Base-by-base conservation (phyloP, 352 stramenopile species). In the Pythium dissimile region DNA sequence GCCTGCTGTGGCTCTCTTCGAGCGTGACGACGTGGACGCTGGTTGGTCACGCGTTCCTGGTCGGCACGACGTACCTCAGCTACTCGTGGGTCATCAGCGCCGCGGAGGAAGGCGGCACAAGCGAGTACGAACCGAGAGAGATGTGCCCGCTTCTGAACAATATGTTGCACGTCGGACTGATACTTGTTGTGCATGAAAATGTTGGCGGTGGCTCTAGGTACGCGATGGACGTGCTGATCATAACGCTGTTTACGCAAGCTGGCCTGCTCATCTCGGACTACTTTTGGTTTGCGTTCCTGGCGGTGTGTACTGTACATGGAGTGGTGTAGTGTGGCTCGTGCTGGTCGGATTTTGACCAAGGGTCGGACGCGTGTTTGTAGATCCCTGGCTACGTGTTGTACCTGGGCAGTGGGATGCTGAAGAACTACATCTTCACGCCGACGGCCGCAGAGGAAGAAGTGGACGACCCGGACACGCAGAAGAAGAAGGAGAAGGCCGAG, bases 251-350 rank as follows among this genome's bases (percentile, higher is more conserved):
- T 42, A 84, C 92, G 54, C 83, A 95, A 43, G 64, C 72, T 0
- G 86, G 86, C 15, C 67, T 89, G 21, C 51, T 92, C 50, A 62
- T 94, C 50, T 92, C 84, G 16, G 83, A 87, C 69, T 95, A 94
- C 77, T 95, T 93, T 54, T 95, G 86, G 86, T 75, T 90, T 56
- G 54, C 85, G 24, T 92, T 85, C 64, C 71, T 95, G 38, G 75
- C 79, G 32, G 76, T 89, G 75, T 44, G 72, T 69, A 20, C n/a
- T n/a, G n/a, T n/a, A n/a, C n/a, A n/a, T n/a, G n/a, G n/a, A n/a
- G n/a, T n/a, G n/a, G n/a, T n/a, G n/a, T n/a, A n/a, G n/a, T n/a
- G n/a, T n/a, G n/a, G n/a, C n/a, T n/a, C n/a, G n/a, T n/a, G n/a
- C n/a, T n/a, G n/a, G n/a, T n/a, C n/a, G n/a, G n/a, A n/a, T n/a